A percentile compares a stretch with the other conserved stretches of the same genome.
These are phyloP conservation scores for Populus deltoides DNA, from an alignment of 345 rosid species.

Conservation along the genomic window DNA sequence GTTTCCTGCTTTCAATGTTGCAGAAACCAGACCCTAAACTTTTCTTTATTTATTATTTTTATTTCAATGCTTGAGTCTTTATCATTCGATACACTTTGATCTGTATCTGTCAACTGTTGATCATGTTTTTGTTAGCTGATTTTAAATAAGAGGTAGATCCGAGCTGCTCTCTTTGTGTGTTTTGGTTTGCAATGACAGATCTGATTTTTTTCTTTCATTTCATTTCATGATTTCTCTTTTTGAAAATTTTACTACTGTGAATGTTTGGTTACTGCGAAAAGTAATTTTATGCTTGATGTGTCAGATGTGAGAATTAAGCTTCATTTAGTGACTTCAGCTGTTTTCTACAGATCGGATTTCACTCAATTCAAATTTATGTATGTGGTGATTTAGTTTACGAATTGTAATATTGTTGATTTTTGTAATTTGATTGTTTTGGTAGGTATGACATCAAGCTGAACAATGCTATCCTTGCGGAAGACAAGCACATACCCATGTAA, in stretches of 20 bases:
- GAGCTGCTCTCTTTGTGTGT: not conserved
- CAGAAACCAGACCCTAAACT: not conserved
- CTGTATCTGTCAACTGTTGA: not conserved
- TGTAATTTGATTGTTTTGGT: slow-evolving; percentile 12
- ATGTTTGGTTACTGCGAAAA: not conserved
- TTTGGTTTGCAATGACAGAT: not conserved
- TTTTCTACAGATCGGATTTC: not conserved
- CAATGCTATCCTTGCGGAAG: slow-evolving; percentile 93
- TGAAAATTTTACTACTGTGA: not conserved
- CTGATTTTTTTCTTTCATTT: not conserved
- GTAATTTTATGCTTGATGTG: not conserved
- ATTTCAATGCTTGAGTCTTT: not conserved
- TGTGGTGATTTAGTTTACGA: not conserved
- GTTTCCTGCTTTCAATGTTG: not conserved
- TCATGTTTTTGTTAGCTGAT: not conserved
- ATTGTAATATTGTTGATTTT: not conserved
- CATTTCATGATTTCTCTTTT: not conserved
- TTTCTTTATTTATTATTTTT: not conserved
- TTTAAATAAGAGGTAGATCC: not conserved
- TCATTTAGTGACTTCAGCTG: not conserved
- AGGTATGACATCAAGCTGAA: slow-evolving; percentile 81
- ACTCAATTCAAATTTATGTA: not conserved
- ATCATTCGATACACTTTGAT: not conserved
- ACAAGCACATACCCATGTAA: slow-evolving; percentile 91
- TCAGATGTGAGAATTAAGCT: not conserved